Evolutionary conservation across 331 rosid genomes (phyloP).

Genomic region (Pyracantha coccinea): DNA sequence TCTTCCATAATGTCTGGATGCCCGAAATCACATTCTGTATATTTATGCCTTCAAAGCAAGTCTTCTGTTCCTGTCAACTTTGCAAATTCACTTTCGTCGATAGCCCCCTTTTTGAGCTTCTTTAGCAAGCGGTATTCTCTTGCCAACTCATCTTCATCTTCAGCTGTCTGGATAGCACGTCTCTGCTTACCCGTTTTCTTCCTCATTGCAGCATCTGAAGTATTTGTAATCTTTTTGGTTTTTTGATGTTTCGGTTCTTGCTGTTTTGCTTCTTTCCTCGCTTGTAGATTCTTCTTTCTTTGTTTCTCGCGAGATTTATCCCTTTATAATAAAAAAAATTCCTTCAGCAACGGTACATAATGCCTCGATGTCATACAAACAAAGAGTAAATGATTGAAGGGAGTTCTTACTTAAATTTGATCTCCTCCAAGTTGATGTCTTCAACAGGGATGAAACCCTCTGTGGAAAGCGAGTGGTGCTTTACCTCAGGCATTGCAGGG

Average conservation of each 20-base stretch:
- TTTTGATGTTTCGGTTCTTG: constrained; percentile 48
- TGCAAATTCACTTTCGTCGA: constrained; percentile 63
- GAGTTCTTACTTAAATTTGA: constrained; percentile 67
- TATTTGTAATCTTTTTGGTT: constrained; percentile 29
- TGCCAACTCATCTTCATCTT: constrained; percentile 76
- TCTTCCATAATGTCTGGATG: constrained; percentile 1
- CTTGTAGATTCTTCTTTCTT: constrained; percentile 66
- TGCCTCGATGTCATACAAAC: neutral
- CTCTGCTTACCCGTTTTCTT: constrained; percentile 89
- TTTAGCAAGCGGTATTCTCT: constrained; percentile 77
- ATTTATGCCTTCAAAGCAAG: constrained; percentile 37
- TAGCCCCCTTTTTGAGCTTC: constrained; percentile 78
- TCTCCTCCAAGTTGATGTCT: constrained; percentile 66
- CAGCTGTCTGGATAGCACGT: constrained; percentile 72
- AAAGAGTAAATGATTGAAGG: neutral
- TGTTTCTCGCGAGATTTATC: constrained; percentile 92
- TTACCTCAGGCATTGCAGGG: constrained; percentile 82
- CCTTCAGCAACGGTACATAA: constrained; percentile 7
- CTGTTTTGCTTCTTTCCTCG: constrained; percentile 63
- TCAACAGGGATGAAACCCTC: constrained; percentile 71
- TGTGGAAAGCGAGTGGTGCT: constrained; percentile 58
- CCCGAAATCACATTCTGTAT: constrained; percentile 6
- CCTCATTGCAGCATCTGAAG: constrained; percentile 28
- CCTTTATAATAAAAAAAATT: constrained; percentile 26
- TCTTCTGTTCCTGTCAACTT: constrained; percentile 83